phyloP scores from a whole-genome alignment of 345 rosid species.

The Turnera subulata region DNA sequence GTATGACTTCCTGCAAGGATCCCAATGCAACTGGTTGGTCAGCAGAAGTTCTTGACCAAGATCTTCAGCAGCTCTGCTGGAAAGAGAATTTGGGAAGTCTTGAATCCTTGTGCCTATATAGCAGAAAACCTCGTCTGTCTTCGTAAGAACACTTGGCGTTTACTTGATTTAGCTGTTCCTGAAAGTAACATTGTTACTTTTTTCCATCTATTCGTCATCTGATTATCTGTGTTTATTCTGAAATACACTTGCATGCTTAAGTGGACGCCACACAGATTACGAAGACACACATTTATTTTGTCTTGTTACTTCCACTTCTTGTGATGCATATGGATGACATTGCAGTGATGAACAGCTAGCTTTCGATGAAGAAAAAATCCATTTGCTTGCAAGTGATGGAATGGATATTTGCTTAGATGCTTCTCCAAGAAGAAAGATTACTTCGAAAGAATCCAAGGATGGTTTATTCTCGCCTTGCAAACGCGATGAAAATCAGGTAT shows the following conservation, averaged over 20 bases:
- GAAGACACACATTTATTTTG: no score
- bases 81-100: constrained; percentile 28
- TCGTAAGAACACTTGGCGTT: no score
- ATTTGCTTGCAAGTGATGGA: constrained; percentile 47
- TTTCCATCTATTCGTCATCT: no score
- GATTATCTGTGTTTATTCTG: no score
- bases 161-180: no score
- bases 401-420: constrained; percentile 67
- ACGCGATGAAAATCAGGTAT: constrained; percentile 79
- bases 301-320: neutral
- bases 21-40: constrained; percentile 59
- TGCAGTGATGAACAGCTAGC: constrained; percentile 52
- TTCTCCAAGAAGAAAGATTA: constrained; percentile 59
- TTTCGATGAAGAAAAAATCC: constrained; percentile 39
- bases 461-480: constrained; percentile 66
- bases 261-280: no score
- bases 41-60: constrained; percentile 36
- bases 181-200: no score
- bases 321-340: constrained; percentile 13
- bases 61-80: constrained; percentile 67
- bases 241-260: no score
- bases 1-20: constrained; percentile 69
- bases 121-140: no score
- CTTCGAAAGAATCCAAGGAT: constrained; percentile 55
- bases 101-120: constrained; percentile 60